Evolutionary conservation across 768 basidiomycete genomes (phyloP), one percentile per base, ranked within the genome.

Genomic region (Tephrocybe sp.): DNA sequence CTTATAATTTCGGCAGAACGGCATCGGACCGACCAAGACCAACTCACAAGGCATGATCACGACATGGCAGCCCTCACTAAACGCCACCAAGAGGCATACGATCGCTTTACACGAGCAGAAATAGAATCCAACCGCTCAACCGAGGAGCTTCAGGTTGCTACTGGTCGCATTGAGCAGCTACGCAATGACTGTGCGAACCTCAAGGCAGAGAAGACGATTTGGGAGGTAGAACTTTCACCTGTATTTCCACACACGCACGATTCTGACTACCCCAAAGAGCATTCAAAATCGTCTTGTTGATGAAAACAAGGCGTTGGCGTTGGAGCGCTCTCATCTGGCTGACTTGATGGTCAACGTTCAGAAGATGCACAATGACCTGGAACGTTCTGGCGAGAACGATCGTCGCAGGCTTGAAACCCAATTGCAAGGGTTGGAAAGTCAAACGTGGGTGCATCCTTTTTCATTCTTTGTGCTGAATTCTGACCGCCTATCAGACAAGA

Each of bases 171-270:
- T 13, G 91, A 94, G 54, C 84, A 88, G 49, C 70, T 93, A 31
- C 82, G 91, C 9, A 91, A 88, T 56, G 94, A 97, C 58, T 80
- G 76, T 55, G 88, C 90, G 2, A 94, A 91, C 63, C 77, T 97
- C 15, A 83, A 88, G 36, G 94, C 93, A 0, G 95, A 98, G 77
- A 94, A 92, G 73, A 86, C 83, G 61, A 89, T 94, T 29, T 92
- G 88, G 87, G 90, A 91, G 84, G 92, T 90, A 45, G 25, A 78
- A 61, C 1, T 27, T 23, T 27, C n/a, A n/a, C 21, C 18, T 22
- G 11, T 18, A 31, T 52, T 19, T 4, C 7, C 29, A 3, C 3
- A 9, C 15, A 50, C n/a, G 22, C 45, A 6, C 33, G n/a, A 60
- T 39, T 61, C 44, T 37, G 21, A 43, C n/a, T 23, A 50, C 29